These are phyloP conservation scores for Botrytis fragariae DNA, from an alignment of 2,329 filamentous ascomycete species.

Conservation along the genomic window DNA sequence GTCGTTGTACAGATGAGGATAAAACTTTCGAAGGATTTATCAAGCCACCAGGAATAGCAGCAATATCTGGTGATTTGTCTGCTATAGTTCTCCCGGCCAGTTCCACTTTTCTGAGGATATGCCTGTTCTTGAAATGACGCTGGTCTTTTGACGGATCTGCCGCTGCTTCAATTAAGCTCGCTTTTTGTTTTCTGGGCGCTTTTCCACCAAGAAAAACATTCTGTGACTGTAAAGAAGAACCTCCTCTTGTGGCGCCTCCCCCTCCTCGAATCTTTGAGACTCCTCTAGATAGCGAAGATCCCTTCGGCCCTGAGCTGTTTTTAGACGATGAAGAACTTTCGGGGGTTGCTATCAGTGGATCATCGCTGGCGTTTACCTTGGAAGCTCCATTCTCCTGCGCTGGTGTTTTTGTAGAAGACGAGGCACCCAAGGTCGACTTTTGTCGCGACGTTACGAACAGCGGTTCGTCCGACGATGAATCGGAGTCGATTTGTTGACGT, in stretches of 20 bases:
- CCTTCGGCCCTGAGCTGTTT: background rate
- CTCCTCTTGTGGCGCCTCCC: constrained; percentile 29
- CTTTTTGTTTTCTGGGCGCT: constrained; percentile 22
- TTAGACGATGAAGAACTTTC: background rate
- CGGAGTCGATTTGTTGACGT: background rate
- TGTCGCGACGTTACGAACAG: background rate
- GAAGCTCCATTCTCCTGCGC: background rate
- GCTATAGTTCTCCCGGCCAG: constrained; percentile 45
- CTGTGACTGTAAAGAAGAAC: constrained; percentile 17
- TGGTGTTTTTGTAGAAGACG: background rate
- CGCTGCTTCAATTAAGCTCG: constrained; percentile 31
- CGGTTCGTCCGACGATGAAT: constrained; percentile 16
- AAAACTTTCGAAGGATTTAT: constrained; percentile 28
- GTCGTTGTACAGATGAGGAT: constrained; percentile 21
- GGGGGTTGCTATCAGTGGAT: background rate
- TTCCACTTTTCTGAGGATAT: constrained; percentile 43
- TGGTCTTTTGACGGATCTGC: constrained; percentile 44
- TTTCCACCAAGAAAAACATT: constrained; percentile 31
- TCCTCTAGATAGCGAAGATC: background rate
- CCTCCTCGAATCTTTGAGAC: constrained; percentile 6
- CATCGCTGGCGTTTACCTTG: background rate
- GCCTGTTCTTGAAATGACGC: constrained; percentile 44
- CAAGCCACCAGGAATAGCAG: constrained; percentile 33
- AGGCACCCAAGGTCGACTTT: background rate
- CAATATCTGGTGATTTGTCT: constrained; percentile 43